Conservation (phyloP, 495 filamentous ascomycete species). For the Lophium mytilinum region DNA sequence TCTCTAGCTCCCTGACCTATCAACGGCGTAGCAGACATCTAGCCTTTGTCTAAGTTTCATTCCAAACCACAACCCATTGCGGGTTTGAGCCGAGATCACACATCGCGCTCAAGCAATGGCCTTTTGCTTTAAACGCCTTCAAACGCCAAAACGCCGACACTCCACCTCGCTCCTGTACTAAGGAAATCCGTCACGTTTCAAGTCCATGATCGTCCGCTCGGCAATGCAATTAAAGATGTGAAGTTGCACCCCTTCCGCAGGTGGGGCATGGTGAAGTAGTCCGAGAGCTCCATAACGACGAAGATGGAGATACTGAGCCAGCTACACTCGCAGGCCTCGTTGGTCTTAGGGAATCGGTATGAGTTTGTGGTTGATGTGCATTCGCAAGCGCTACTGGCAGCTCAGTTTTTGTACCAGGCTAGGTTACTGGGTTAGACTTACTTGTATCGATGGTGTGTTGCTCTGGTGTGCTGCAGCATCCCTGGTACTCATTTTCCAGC, state of each 20-base stretch:
- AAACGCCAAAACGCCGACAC: too few relatives aligned
- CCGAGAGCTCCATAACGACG: slow-evolving; percentile 3
- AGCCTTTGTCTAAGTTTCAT: too few relatives aligned
- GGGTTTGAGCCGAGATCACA: too few relatives aligned
- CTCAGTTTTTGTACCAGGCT: neutral
- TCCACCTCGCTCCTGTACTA: too few relatives aligned
- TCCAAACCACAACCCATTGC: too few relatives aligned
- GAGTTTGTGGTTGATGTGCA: neutral
- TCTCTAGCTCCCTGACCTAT: too few relatives aligned
- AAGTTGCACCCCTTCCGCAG: neutral
- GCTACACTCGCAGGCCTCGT: neutral
- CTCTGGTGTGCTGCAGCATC: slow-evolving; percentile 9
- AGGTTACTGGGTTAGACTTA: neutral
- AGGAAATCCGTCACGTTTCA: too few relatives aligned
- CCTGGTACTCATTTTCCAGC: slow-evolving; percentile 6
- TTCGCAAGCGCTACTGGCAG: neutral
- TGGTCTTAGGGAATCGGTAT: neutral
- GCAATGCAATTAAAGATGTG: neutral
- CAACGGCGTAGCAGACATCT: too few relatives aligned
- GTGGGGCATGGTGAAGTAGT: slow-evolving; percentile 4
- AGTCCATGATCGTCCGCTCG: too few relatives aligned
- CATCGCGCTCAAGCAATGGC: too few relatives aligned
- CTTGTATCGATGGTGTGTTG: neutral
- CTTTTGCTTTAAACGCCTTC: too few relatives aligned
- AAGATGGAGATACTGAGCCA: neutral